These are phyloP conservation scores for Ascodesmis nigricans DNA, from an alignment of 495 filamentous ascomycete genomes.

Conservation along the genomic window DNA sequence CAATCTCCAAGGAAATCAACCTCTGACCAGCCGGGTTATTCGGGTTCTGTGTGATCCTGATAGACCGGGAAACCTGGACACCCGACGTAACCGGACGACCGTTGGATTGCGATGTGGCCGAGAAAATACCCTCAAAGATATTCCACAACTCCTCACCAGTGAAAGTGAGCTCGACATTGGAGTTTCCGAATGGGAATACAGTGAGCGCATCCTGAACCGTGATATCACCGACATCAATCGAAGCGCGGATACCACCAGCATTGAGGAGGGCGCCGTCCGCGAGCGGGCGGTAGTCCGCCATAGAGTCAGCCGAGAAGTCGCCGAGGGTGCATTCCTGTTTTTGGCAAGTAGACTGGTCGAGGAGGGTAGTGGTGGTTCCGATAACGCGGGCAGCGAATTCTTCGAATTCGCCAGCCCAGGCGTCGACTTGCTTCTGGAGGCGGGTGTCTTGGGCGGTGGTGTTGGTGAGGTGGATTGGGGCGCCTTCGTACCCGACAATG, in stretches of 20 bases:
- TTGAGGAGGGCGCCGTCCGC: slow-evolving; percentile 28
- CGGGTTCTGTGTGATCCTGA: slow-evolving; percentile 29
- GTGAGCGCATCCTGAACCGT: slow-evolving; percentile 34
- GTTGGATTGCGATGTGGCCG: slow-evolving; percentile 27
- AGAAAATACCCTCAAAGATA: slow-evolving; percentile 29
- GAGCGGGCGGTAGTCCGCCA: slow-evolving; percentile 30
- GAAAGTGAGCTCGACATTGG: slow-evolving; percentile 28
- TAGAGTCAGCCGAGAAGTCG: slow-evolving; percentile 31
- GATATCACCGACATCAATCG: slow-evolving; percentile 30
- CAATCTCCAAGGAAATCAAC: slow-evolving; percentile 27
- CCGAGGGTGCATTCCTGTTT: slow-evolving; percentile 31
- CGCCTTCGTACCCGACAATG: slow-evolving; percentile 33
- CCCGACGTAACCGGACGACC: slow-evolving; percentile 28
- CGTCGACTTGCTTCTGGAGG: slow-evolving; percentile 30
- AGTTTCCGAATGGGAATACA: slow-evolving; percentile 36
- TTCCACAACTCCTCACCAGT: slow-evolving; percentile 29
- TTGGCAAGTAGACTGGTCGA: slow-evolving; percentile 32
- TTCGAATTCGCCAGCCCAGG: slow-evolving; percentile 33
- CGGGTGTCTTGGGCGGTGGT: slow-evolving; percentile 28
- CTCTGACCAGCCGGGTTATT: slow-evolving; percentile 18
- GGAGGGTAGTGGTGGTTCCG: slow-evolving; percentile 26
- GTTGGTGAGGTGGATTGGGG: slow-evolving; percentile 35
- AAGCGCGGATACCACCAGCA: slow-evolving; percentile 34
- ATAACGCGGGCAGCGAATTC: slow-evolving; percentile 28
- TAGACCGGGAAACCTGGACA: slow-evolving; percentile 29